Conservation (phyloP, 164 flowering plant genomes). For the Piper longum region DNA sequence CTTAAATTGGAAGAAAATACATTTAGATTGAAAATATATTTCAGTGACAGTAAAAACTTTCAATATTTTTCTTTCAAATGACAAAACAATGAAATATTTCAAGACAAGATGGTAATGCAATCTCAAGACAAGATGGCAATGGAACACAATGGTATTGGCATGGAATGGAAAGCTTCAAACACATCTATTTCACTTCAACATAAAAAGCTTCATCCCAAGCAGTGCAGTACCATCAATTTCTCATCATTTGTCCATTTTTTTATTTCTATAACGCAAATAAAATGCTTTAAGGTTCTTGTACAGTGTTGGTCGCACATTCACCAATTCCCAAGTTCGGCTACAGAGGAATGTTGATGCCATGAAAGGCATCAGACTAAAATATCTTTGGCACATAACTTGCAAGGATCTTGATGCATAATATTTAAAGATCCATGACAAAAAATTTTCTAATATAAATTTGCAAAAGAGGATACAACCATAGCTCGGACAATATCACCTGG, state of each 20-base stretch:
- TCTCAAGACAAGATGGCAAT: too few relatives aligned
- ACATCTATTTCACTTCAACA: not conserved
- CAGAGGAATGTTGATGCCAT: too few relatives aligned
- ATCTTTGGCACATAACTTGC: too few relatives aligned
- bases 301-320: not conserved
- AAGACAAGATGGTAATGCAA: too few relatives aligned
- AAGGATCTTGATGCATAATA: not conserved
- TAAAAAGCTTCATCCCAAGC: not conserved
- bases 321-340: too few relatives aligned
- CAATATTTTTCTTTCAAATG: too few relatives aligned
- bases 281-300: not conserved
- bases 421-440: not conserved
- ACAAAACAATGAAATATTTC: too few relatives aligned
- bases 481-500: slow-evolving; percentile 92
- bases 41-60: too few relatives aligned
- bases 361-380: too few relatives aligned
- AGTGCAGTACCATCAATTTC: not conserved
- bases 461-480: slow-evolving; percentile 58
- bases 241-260: not conserved
- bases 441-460: not conserved
- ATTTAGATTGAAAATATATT: too few relatives aligned
- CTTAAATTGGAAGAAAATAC: too few relatives aligned
- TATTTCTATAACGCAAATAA: not conserved
- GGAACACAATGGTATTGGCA: too few relatives aligned
- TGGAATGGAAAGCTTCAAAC: not conserved